Evolutionary conservation across 495 filamentous ascomycete genomes (phyloP), one percentile per base, ranked within the genome.

Genomic region (Barbatosphaeria neglecta): DNA sequence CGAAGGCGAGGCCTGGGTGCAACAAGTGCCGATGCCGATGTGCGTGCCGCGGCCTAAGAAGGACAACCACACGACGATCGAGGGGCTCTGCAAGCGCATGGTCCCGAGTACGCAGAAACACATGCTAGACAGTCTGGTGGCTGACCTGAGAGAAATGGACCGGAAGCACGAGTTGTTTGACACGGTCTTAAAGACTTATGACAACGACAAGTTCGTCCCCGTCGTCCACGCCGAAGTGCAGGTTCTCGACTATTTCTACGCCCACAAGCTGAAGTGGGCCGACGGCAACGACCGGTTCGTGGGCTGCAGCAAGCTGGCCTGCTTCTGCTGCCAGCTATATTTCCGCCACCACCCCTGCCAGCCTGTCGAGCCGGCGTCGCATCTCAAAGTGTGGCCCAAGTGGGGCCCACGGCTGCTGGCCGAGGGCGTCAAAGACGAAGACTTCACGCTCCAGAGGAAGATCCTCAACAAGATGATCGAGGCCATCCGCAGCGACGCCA

Each of bases 221-320:
- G 9, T n/a, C 18, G 42, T 55, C 3, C 50, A 55, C 13, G 53
- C 53, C 10, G 45, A 57, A 41, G 37, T 53, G 13, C 50, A 55
- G 27, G 41, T 58, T 11, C 33, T 58, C 11, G 52, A 55, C 18
- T 24, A 53, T 22, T 51, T 52, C 44, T 25, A 16, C 24, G 13
- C 25, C 22, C 41, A 33, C 0, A n/a, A 45, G 18, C 13, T 2
- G 1, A 40, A 50, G 6, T 7, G 13, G 3, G 51, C 43, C 41
- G 40, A 25, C 13, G 45, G 39, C 2, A 19, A 43, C 3, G 49
- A 52, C 23, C 17, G 19, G 11, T 55, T 49, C 25, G 45, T 53
- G 1, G 54, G 54, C 13, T 53, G 50, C 22, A 57, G 54, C 43
- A 57, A 57, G 24, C 48, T 48, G 22, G 46, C 54, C 2, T 57